A percentile compares a stretch with the other conserved stretches of the same genome.
Conservation (phyloP, 2,329 filamentous ascomycete species). For the Fusarium cyanostomum region DNA sequence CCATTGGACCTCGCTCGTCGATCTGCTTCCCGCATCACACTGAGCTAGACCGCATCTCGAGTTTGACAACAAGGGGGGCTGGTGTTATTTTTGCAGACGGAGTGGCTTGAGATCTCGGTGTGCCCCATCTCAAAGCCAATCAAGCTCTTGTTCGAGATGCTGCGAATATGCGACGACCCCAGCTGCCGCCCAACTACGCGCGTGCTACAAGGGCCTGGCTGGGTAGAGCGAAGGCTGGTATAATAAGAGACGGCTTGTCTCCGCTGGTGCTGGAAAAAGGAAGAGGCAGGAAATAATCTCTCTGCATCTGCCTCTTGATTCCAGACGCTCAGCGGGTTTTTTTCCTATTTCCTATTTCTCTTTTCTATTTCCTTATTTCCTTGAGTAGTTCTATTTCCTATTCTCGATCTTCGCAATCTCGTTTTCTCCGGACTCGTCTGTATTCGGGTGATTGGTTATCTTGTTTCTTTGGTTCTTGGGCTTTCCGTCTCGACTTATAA, state of each 20-base stretch:
- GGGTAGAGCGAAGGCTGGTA: constrained; percentile 32
- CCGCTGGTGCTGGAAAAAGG: constrained; percentile 16
- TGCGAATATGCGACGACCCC: background rate
- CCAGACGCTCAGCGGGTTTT: constrained; percentile 35
- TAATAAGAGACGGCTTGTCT: constrained; percentile 40
- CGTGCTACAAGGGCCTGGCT: constrained; percentile 17
- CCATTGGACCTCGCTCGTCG: constrained; percentile 26
- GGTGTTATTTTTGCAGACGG: constrained; percentile 28
- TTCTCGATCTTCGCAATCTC: constrained; percentile 13
- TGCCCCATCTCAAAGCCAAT: background rate
- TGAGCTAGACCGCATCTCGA: constrained; percentile 20
- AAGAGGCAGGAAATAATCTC: constrained; percentile 32
- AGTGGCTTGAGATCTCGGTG: constrained; percentile 2
- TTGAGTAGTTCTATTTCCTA: constrained; percentile 31
- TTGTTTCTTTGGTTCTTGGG: constrained; percentile 15
- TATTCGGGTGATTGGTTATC: constrained; percentile 16
- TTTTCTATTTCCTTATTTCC: constrained; percentile 38
- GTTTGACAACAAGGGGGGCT: constrained; percentile 10
- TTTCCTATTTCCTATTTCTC: constrained; percentile 21
- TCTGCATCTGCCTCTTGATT: constrained; percentile 30
- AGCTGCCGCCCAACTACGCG: constrained; percentile 27
- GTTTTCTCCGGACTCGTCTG: constrained; percentile 9
- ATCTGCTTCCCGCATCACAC: constrained; percentile 29
- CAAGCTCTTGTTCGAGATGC: background rate
- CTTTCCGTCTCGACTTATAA: constrained; percentile 25